Base-by-base conservation (phyloP, 2,329 filamentous ascomycete genomes). In the Dactylellina drechsleri region DNA sequence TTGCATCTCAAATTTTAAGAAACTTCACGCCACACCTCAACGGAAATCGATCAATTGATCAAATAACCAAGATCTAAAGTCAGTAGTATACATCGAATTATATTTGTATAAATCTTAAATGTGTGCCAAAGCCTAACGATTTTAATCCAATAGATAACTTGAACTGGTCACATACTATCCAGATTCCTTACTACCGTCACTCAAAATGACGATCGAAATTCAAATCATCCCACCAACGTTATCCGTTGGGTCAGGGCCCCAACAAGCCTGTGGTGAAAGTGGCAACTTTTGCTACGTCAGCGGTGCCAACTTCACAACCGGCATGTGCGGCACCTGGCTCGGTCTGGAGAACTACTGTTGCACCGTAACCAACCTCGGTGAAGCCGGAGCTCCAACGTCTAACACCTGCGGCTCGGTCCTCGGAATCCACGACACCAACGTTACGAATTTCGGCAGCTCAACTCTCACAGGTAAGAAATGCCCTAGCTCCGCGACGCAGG, bases 291-390 rank as follows among this genome's bases (percentile, higher is more conserved):
- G 67, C 47, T 53, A 45, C 15, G 47, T 72, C n/a, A n/a, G 26
- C 41, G 54, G 54, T 20, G 52, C 59, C 23, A 66, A 66, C 12
- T 59, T 65, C 28, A 72, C 67, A 4, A 72, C 67, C 2, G 67
- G 67, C 12, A 23, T 72, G 13, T 72, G 67, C 26, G 67, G 67
- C 10, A 72, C 67, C 43, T 72, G 67, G 67, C 60, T 72, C 16
- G 60, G 67, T 20, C 31, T 53, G 20, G 43, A 66, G 15, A 66
- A 66, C 16, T 72, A 72, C 54, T 72, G 67, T 23, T 72, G 67
- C 54, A 66, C 60, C 1, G 45, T 65, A 47, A 60, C 45, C 12
- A 54, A 72, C 6, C 31, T 52, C 45, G 47, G 53, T 8, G 10
- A 36, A 36, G 28, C 28, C 2, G 54, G 54, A 13, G 53, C 26